Percentiles rank a stretch among this genome's conserved stretches.
These are phyloP conservation scores for Paecilomyces niveus DNA, from an alignment of 2,329 filamentous ascomycete genomes.

Conservation along the genomic window DNA sequence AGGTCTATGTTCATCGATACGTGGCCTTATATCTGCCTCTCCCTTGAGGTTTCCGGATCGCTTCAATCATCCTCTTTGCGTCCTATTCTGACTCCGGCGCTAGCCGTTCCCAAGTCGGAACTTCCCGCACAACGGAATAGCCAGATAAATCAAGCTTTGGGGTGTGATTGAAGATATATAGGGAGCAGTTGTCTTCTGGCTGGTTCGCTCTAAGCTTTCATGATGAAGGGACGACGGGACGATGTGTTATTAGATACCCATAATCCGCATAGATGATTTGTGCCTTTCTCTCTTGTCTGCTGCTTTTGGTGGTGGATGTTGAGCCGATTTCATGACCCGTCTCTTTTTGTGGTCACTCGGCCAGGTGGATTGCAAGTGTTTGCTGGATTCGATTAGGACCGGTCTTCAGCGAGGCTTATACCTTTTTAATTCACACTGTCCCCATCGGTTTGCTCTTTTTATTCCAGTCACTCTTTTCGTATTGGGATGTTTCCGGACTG, in stretches of 20 bases:
- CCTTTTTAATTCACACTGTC: background rate
- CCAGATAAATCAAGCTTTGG: background rate
- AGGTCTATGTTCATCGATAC: conserved; percentile 15
- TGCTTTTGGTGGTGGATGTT: background rate
- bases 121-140: background rate
- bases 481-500: background rate
- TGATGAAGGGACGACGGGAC: conserved; percentile 31
- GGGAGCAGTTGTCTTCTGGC: conserved; percentile 18
- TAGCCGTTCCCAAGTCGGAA: background rate
- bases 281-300: conserved; percentile 14
- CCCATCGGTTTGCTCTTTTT: background rate
- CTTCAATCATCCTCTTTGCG: conserved; percentile 19
- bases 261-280: conserved; percentile 26
- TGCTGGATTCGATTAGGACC: background rate
- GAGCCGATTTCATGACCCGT: background rate
- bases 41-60: conserved; percentile 25
- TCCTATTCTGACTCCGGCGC: conserved; percentile 9
- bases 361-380: background rate
- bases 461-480: background rate
- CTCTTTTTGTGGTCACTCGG: background rate
- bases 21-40: conserved; percentile 15
- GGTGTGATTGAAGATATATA: conserved; percentile 6
- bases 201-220: conserved; percentile 17
- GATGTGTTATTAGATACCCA: conserved; percentile 40
- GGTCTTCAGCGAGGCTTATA: background rate